Evolutionary conservation across 805 yeast species (phyloP), one percentile per base, ranked within the genome.

Genomic region (Metschnikowia matae): DNA sequence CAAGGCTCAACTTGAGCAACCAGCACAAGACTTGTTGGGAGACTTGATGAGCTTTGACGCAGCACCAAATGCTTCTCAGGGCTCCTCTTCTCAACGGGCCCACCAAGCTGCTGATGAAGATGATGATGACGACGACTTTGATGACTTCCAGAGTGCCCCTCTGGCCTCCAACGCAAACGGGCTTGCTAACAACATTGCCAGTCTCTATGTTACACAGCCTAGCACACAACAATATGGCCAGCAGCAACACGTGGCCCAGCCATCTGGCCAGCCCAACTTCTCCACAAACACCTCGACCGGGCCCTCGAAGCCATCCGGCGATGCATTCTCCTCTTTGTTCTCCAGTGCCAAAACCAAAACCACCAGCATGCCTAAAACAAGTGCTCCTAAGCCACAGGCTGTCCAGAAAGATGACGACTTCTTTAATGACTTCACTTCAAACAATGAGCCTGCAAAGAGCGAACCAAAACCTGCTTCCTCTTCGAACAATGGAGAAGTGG

Each of bases 81-180:
- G 31, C 21, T 7, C 46, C 21, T 21, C 32, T 7, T 32, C 46
- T 34, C 46, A 35, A 23, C 33, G n/a, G n/a, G 17, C 39, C 13
- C 55, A 55, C 11, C 53, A 54, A 3, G 57, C 33, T 15, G 51
- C 53, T 5, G 81, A 77, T 8, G 87, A 79, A 29, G 81, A 78
- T 48, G 89, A 78, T 48, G 89, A 78, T 49, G 89, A 82, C 49
- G 89, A 85, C 55, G 94, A 87, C 38, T 87, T 87, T 63, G 89
- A 86, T 55, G 94, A 87, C 56, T 87, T 87, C 76, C 92, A 87
- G 66, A 86, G 89, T 11, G 82, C 79, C 3, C 83, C 85, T 7
- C 65, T 52, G 63, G 42, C 65, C 54, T 50, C 53, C 41, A 48
- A 54, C 57, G 52, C 59, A 46, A 48, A 53, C 10, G 53, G 51